Base-by-base conservation (phyloP, 2,329 filamentous ascomycete genomes). In the Fusarium sp. region DNA sequence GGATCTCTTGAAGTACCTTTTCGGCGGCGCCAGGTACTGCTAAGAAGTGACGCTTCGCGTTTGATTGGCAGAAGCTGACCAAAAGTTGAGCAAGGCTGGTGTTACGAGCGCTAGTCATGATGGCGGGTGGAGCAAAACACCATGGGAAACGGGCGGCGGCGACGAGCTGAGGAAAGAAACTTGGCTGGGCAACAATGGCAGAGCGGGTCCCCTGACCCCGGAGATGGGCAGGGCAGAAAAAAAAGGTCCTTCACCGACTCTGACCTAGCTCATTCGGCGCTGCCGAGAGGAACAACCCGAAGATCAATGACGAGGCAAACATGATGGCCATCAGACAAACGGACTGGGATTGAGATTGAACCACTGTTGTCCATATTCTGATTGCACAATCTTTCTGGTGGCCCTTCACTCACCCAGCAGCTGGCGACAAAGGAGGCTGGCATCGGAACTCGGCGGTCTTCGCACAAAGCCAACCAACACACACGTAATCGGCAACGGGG, bases 71-170 rank as follows among this genome's bases (percentile, higher is more conserved):
- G 27, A 27, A 34, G 12, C 9, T 27, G 40, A 40, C 36, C 53
- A 16, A 18, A 23, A 23, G 30, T 28, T 28, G 7, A 68, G 34
- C 62, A 70, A 70, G 63, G 63, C 67, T 53, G 57, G 23, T 60
- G 41, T 37, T 60, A 46, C 55, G 39, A 36, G 36, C 36, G 28
- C 43, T 60, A 60, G 48, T 60, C 47, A 60, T 53, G 46, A 53
- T 71, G 67, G 63, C 63, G 67, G 54, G 67, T 71, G 67, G 67
- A 71, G 62, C 54, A 61, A 61, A 67, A 59, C 50, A 66, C 65
- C 56, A 65, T 23, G 23, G 23, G 23, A 71, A 46, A 64, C 36
- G 23, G 46, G 62, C 47, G 56, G 34, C 54, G 47, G 34, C 58
- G 58, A 46, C 62, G 39, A 68, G 40, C 44, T 39, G 28, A 34